Percentiles rank a stretch among this genome's conserved stretches.
phyloP scores from a whole-genome alignment of 495 filamentous ascomycete genomes.

The Aspergillus diversus region DNA sequence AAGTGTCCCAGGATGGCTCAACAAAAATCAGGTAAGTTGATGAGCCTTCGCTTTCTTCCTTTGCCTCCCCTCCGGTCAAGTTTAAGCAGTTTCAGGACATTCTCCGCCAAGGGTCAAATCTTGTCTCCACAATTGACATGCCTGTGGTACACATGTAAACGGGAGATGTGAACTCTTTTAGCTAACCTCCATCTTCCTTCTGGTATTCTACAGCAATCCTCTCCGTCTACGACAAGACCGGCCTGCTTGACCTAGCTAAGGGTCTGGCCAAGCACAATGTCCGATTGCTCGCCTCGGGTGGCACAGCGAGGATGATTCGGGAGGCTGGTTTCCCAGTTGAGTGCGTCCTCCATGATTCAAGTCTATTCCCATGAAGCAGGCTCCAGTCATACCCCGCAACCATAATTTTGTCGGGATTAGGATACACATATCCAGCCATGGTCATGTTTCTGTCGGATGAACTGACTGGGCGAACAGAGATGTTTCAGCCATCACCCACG shows the following conservation, averaged over 20 bases:
- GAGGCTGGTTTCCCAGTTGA: constrained; percentile 94
- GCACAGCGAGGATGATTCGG: constrained; percentile 91
- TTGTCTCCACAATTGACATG: constrained; percentile 25
- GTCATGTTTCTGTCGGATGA: not conserved
- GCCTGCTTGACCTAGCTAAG: constrained; percentile 92
- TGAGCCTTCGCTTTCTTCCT: constrained; percentile 10
- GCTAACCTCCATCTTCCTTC: constrained; percentile 12
- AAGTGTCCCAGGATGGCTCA: constrained; percentile 43
- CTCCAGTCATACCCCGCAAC: not conserved
- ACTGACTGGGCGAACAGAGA: constrained; percentile 60
- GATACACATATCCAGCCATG: not conserved
- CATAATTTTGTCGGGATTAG: not conserved
- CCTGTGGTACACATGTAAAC: constrained; percentile 15
- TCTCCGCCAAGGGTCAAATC: constrained; percentile 11
- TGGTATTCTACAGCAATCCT: constrained; percentile 71
- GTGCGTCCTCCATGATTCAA: constrained; percentile 51
- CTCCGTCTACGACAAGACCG: constrained; percentile 98
- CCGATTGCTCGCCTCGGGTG: constrained; percentile 89
- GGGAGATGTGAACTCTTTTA: constrained; percentile 4
- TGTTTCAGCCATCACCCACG: constrained; percentile 94
- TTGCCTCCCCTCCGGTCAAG: constrained; percentile 1
- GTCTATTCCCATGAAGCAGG: constrained; percentile 6
- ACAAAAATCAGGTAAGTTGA: constrained; percentile 47
- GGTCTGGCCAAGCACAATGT: constrained; percentile 89
- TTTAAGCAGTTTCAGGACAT: constrained; percentile 21